These are phyloP conservation scores for Manihot esculenta DNA, from an alignment of 441 rosid species.

Conservation along the genomic window DNA sequence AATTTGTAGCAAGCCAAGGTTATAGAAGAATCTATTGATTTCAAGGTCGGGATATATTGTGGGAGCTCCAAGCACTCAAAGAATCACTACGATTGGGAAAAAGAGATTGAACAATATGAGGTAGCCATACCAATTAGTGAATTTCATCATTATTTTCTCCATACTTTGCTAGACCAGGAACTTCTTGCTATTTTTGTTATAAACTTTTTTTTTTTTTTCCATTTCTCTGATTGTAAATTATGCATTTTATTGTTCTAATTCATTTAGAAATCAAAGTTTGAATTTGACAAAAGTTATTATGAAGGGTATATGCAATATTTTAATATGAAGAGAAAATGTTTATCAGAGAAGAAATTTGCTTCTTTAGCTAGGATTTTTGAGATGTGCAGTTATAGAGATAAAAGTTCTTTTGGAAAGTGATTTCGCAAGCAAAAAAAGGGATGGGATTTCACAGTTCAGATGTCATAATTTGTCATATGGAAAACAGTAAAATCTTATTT, in stretches of 20 bases:
- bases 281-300: background rate
- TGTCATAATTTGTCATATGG: background rate
- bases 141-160: background rate
- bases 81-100: slow-evolving; percentile 72
- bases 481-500: too few relatives aligned
- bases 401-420: background rate
- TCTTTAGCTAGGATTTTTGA: background rate
- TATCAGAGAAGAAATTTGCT: background rate
- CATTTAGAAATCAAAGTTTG: background rate
- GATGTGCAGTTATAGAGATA: background rate
- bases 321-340: background rate
- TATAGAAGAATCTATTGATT: slow-evolving; percentile 64
- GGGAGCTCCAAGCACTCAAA: slow-evolving; percentile 60
- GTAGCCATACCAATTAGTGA: slow-evolving; percentile 36
- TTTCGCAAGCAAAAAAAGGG: background rate
- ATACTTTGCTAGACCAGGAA: background rate
- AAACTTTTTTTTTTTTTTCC: background rate
- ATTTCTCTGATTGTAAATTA: background rate
- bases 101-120: slow-evolving; percentile 71
- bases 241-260: background rate
- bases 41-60: slow-evolving; percentile 68
- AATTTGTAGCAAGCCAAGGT: slow-evolving; percentile 81
- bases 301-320: background rate
- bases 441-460: background rate
- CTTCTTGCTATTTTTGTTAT: background rate